These are phyloP conservation scores for Penicillium odoratum DNA, from an alignment of 495 filamentous ascomycete genomes.

Conservation along the genomic window DNA sequence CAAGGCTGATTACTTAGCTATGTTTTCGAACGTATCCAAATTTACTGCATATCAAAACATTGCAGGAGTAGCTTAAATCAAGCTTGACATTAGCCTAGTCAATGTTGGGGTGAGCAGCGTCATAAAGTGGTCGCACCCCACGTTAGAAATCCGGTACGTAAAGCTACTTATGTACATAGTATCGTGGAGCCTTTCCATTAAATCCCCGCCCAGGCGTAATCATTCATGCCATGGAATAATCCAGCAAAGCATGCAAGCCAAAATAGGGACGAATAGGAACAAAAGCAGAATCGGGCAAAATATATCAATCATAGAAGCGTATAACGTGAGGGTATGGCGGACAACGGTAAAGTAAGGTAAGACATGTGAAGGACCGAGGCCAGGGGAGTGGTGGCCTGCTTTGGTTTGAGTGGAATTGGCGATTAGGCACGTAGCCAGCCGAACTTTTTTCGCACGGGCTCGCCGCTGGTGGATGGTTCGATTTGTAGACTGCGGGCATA, in stretches of 20 bases:
- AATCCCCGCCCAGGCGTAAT: conserved; percentile 19
- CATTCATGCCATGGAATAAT: conserved; percentile 14
- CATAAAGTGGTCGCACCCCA: too few species aligned
- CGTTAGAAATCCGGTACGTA: too few species aligned
- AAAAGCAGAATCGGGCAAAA: conserved; percentile 13
- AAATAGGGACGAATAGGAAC: conserved; percentile 3
- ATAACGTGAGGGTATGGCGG: conserved; percentile 25
- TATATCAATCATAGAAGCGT: conserved; percentile 34
- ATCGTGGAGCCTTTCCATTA: conserved; percentile 12
- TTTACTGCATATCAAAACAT: too few species aligned
- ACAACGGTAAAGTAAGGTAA: not conserved
- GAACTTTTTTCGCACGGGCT: conserved; percentile 43
- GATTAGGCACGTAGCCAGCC: conserved; percentile 44
- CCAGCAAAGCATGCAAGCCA: conserved; percentile 14
- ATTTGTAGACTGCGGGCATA: conserved; percentile 48
- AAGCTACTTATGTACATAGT: conserved; percentile 23
- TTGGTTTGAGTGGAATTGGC: not conserved
- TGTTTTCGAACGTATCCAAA: too few species aligned
- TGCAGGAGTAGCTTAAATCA: too few species aligned
- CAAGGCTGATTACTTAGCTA: too few species aligned
- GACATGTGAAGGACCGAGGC: not conserved
- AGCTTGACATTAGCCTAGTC: too few species aligned
- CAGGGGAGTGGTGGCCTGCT: not conserved
- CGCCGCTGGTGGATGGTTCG: conserved; percentile 44
- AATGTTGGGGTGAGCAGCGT: too few species aligned